A percentile compares a stretch with the other conserved stretches of the same genome.
phyloP scores from a whole-genome alignment of 192 early-diverging fungal species.

The Backusella macrospora region DNA sequence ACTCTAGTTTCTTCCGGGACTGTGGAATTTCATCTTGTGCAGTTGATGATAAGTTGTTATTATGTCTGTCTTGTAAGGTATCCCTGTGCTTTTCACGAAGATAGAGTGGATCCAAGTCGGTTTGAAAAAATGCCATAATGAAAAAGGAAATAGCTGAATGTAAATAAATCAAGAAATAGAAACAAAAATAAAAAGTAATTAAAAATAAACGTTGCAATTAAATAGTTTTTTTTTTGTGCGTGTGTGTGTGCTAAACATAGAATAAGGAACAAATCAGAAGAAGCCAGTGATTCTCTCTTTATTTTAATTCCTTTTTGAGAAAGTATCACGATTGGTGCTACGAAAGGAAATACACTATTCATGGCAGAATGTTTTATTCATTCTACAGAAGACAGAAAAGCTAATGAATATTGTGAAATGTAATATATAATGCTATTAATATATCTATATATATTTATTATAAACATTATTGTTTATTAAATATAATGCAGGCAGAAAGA shows the following conservation, averaged over 20 bases:
- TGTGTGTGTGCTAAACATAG: conserved; percentile 2
- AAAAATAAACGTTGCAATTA: conserved; percentile 10
- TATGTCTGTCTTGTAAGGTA: background rate
- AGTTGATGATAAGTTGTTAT: background rate
- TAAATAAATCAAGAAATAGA: background rate
- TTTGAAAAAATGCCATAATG: conserved; percentile 10
- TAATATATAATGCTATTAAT: background rate
- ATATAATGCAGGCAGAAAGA: background rate
- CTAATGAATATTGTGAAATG: background rate
- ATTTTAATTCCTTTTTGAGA: background rate
- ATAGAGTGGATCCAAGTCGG: conserved; percentile 2
- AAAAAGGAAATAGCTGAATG: background rate
- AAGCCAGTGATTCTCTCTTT: background rate
- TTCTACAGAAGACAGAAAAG: conserved; percentile 6
- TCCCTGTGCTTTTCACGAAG: conserved; percentile 10
- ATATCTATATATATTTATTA: background rate
- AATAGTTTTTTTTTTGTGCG: conserved; percentile 5
- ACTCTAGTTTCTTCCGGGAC: background rate
- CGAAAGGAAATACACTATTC: background rate
- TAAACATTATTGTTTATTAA: background rate
- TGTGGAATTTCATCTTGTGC: background rate
- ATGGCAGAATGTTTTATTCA: background rate
- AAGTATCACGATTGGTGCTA: background rate
- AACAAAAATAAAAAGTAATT: background rate
- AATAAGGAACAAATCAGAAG: conserved; percentile 9